phyloP scores from a whole-genome alignment of 257 asterid species.

The Leptodermis oblonga region DNA sequence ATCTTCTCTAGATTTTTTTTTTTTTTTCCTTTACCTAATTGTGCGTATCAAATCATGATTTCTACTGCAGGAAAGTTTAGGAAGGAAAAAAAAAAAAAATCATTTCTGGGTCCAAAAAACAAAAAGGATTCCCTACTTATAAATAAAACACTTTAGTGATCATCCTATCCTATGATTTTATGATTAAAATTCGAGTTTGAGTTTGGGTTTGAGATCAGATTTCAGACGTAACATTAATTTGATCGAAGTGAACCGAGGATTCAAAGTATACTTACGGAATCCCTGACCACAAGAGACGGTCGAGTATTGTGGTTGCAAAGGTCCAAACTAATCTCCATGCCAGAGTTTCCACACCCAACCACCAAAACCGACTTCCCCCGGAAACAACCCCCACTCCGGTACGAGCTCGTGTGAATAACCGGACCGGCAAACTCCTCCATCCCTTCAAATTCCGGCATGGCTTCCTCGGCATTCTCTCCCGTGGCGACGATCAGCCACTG shows the following conservation, averaged over 20 bases:
- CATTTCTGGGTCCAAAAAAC: neutral
- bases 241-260: no score
- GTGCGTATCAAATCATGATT: neutral
- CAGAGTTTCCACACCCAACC: slow-evolving; percentile 51
- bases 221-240: no score
- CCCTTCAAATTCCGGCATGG: slow-evolving; percentile 32
- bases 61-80: no score
- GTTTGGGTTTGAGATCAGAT: no score
- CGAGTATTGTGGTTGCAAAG: slow-evolving; percentile 34
- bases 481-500: slow-evolving; percentile 42
- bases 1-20: neutral
- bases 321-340: slow-evolving; percentile 50
- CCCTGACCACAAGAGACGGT: slow-evolving; percentile 41
- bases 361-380: slow-evolving; percentile 35
- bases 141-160: neutral
- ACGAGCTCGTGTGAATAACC: slow-evolving; percentile 31
- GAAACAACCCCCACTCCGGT: slow-evolving; percentile 30
- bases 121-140: neutral
- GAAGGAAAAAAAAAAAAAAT: no score
- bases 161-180: no score
- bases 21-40: no score
- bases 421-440: slow-evolving; percentile 30
- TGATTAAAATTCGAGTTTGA: no score
- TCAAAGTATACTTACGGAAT: slow-evolving; percentile 26
- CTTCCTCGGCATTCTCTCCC: slow-evolving; percentile 45